Evolutionary conservation across 371 early-diverging fungal species (phyloP).

Genomic region (Mucor lusitanicus): DNA sequence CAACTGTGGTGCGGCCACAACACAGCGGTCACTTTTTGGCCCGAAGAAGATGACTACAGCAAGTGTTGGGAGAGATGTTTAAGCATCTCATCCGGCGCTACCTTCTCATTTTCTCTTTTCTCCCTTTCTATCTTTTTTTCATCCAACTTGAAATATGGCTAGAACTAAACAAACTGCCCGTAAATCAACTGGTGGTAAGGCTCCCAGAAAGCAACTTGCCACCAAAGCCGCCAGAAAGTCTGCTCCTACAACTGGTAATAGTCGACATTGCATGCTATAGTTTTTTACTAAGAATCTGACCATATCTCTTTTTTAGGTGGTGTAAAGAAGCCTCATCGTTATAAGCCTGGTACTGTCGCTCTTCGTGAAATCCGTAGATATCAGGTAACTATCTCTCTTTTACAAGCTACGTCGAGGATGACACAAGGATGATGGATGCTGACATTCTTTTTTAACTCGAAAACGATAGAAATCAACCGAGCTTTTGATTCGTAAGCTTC

Average conservation of each 20-base stretch:
- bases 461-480: constrained; percentile 81
- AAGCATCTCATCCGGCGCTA: neutral
- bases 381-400: constrained; percentile 51
- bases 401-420: neutral
- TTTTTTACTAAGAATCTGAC: neutral
- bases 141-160: constrained; percentile 67
- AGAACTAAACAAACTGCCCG: constrained; percentile 98
- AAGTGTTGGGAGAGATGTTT: neutral
- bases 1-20: neutral
- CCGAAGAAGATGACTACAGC: too few species aligned
- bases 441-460: neutral
- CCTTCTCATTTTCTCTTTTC: neutral
- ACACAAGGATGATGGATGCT: neutral
- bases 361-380: constrained; percentile 96
- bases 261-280: neutral
- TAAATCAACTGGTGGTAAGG: constrained; percentile 98
- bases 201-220: constrained; percentile 95
- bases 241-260: constrained; percentile 35
- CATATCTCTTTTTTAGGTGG: constrained; percentile 23
- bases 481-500: constrained; percentile 94
- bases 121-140: neutral
- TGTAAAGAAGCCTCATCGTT: constrained; percentile 81
- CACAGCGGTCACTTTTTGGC: neutral
- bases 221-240: constrained; percentile 80
- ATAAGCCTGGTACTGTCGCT: constrained; percentile 86